These are phyloP conservation scores for Mallotus nudiflorus DNA, from an alignment of 345 rosid genomes.

Conservation along the genomic window DNA sequence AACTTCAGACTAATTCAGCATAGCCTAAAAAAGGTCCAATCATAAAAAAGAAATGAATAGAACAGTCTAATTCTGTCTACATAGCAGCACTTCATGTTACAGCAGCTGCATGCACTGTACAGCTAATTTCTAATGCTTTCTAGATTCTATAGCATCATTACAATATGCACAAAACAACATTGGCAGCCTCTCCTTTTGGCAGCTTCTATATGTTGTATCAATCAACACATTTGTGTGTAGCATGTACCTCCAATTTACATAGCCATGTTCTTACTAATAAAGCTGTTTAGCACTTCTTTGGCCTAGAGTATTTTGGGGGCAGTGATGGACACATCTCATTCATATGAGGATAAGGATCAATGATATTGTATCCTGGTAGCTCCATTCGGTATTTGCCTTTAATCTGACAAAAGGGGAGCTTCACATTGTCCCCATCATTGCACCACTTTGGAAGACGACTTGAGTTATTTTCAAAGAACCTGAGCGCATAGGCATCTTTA, in stretches of 20 bases:
- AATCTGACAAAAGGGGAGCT: constrained; percentile 91
- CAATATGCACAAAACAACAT: constrained; percentile 23
- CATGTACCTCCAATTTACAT: background rate
- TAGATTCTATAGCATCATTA: constrained; percentile 6
- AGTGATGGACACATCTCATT: constrained; percentile 84
- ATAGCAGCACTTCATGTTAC: constrained; percentile 2
- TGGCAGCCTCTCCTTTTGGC: background rate
- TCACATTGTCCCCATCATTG: constrained; percentile 70
- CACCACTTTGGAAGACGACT: constrained; percentile 94
- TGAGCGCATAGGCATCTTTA: constrained; percentile 83
- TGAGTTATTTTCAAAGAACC: constrained; percentile 69
- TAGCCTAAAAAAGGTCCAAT: no score
- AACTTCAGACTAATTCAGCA: no score
- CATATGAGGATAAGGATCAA: constrained; percentile 92
- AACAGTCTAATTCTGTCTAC: no score
- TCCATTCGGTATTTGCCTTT: constrained; percentile 92
- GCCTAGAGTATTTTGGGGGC: constrained; percentile 78
- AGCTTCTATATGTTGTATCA: constrained; percentile 4
- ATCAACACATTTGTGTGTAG: background rate
- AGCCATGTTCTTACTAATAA: background rate
- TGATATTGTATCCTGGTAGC: constrained; percentile 78
- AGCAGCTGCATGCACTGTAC: background rate
- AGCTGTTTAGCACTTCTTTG: constrained; percentile 57
- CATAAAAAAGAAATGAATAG: no score
- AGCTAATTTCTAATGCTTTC: background rate